Evolutionary conservation across 352 stramenopile species (phyloP).

Genomic region (Halophytophthora polymorphica): DNA sequence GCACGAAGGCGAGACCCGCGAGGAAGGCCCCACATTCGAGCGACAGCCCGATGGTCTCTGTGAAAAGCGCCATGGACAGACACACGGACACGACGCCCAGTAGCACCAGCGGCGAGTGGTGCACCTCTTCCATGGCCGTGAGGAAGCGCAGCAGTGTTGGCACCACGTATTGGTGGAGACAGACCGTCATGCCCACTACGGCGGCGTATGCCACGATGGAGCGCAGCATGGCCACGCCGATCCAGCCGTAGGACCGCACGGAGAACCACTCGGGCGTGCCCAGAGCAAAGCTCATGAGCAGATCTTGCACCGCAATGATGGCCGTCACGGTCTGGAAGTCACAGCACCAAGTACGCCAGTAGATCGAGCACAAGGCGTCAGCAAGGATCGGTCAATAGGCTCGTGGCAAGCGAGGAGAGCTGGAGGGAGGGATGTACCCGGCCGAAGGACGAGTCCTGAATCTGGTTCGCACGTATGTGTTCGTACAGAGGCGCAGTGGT

Average conservation of each 20-base stretch:
- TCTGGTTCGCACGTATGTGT: slow-evolving; percentile 75
- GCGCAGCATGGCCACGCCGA: slow-evolving; percentile 65
- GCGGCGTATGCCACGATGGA: slow-evolving; percentile 70
- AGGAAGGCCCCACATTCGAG: slow-evolving; percentile 84
- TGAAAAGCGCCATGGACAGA: slow-evolving; percentile 83
- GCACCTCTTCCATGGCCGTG: slow-evolving; percentile 75
- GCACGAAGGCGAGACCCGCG: slow-evolving; percentile 77
- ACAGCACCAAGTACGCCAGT: background rate
- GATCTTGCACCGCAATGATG: slow-evolving; percentile 84
- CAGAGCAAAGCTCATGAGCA: slow-evolving; percentile 85
- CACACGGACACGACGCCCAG: slow-evolving; percentile 84
- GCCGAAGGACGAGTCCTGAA: slow-evolving; percentile 80
- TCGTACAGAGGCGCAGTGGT: slow-evolving; percentile 81
- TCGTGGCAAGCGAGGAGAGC: slow-evolving; percentile 1
- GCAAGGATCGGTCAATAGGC: background rate
- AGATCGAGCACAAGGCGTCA: slow-evolving; percentile 4
- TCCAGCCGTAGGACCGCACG: slow-evolving; percentile 61
- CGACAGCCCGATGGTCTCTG: slow-evolving; percentile 76
- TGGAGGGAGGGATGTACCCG: slow-evolving; percentile 30
- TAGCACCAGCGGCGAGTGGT: slow-evolving; percentile 73
- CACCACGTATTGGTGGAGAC: slow-evolving; percentile 73
- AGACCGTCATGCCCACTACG: slow-evolving; percentile 63
- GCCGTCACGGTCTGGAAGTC: slow-evolving; percentile 63
- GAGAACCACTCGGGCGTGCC: slow-evolving; percentile 86
- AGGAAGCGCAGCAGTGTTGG: slow-evolving; percentile 69